Evolutionary conservation across 768 basidiomycete species (phyloP), one percentile per base, ranked within the genome.

Genomic region (Phallus indusiatus): DNA sequence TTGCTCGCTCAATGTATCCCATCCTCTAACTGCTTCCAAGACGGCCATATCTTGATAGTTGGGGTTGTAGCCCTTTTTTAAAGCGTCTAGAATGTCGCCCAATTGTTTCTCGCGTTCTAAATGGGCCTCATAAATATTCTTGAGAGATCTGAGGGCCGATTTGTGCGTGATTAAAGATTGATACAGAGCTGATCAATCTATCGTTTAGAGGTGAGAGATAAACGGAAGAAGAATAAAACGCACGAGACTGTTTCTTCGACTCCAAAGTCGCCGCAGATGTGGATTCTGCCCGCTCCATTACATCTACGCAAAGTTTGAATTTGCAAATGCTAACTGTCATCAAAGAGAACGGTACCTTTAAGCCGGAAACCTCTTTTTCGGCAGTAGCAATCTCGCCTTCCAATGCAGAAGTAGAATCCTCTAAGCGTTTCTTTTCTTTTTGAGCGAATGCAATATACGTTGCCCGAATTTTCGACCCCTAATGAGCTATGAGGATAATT

Each of bases 41-140:
- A 98, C 95, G 1, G 93, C 94, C 95, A 99, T 98, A 68, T 99
- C 95, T 69, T 97, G 94, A 72, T 97, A 97, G 70, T 99, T 99
- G 16, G 95, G 95, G 70, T 99, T 99, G 74, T 96, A 97, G 4
- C 87, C 85, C 10, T 82, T 80, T 20, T 90, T 81, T 11, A 99
- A 81, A 28, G 84, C 76, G 60, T 84, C 80, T 6, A 99, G 79
- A 54, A 99, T 90, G n/a, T 85, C 81, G 21, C 86, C 87, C 1
- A 99, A 81, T 50, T 83, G 77, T 61, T 81, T 81, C 67, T 94
- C 84, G 54, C 86, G 85, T 60, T 87, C 81, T 24, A 90, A 70
- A 60, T 89, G 84, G 61, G 83, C 82, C 59, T 84, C 74, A 68
- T 91, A 77, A 66, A 89, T 85, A 37, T 77, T 77, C 60, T 84